Conservation (phyloP, 169 alveolate species). For the Cytauxzoon felis region DNA sequence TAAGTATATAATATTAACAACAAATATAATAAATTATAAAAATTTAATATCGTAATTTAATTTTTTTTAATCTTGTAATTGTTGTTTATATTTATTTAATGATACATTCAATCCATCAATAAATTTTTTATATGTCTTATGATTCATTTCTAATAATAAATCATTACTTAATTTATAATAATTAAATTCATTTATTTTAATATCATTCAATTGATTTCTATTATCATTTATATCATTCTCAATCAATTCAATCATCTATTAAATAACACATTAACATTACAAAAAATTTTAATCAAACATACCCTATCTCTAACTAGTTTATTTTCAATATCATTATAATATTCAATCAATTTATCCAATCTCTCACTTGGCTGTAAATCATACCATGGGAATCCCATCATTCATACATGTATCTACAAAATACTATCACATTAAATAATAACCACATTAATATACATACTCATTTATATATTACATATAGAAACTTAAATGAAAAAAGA, state of each 20-base stretch:
- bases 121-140: neutral
- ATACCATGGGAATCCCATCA: constrained; percentile 32
- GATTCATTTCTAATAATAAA: constrained; percentile 5
- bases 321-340: constrained; percentile 19
- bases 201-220: too few species aligned
- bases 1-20: constrained; percentile 27
- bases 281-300: neutral
- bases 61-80: neutral
- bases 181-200: neutral
- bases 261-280: neutral
- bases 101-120: neutral
- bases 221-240: neutral
- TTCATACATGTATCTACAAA: too few species aligned
- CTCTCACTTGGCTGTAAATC: constrained; percentile 25
- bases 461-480: neutral
- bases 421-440: too few species aligned
- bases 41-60: constrained; percentile 14
- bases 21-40: constrained; percentile 28
- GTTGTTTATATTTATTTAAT: neutral
- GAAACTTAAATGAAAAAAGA: neutral
- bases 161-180: constrained; percentile 11
- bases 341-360: constrained; percentile 6
- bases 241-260: neutral
- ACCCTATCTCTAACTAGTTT: constrained; percentile 10
- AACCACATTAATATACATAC: too few species aligned